A percentile compares a stretch with the other conserved stretches of the same genome.
These are phyloP conservation scores for Eucalyptus cladocalyx DNA, from an alignment of 345 rosid species.

Conservation along the genomic window DNA sequence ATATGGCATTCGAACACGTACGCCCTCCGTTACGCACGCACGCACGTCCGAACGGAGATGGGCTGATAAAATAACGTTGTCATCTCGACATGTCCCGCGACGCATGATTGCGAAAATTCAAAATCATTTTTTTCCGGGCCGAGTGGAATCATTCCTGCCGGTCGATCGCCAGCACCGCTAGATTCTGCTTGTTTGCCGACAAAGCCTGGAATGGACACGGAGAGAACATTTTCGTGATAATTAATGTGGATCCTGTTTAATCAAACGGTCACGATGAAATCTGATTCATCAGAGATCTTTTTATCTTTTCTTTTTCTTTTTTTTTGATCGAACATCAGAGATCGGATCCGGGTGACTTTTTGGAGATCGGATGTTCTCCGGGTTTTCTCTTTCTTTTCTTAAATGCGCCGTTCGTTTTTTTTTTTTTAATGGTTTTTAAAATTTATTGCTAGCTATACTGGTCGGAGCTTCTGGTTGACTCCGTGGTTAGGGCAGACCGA, in stretches of 20 bases:
- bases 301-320: rapidly evolving
- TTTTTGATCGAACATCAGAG: background rate
- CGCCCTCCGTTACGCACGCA: background rate
- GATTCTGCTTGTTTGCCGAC: background rate
- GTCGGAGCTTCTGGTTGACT: background rate
- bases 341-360: background rate
- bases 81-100: background rate
- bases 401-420: background rate
- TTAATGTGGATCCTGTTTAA: background rate
- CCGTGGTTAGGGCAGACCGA: background rate
- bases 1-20: background rate
- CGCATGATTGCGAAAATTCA: background rate
- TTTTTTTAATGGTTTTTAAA: background rate
- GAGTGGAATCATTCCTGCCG: background rate
- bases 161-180: background rate
- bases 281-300: background rate
- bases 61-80: background rate
- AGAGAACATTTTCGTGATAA: background rate
- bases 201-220: background rate
- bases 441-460: background rate
- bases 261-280: background rate
- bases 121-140: background rate
- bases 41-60: background rate
- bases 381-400: background rate
- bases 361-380: background rate